Conservation (phyloP, 2,329 filamentous ascomycete species). For the Monosporascus sp. region DNA sequence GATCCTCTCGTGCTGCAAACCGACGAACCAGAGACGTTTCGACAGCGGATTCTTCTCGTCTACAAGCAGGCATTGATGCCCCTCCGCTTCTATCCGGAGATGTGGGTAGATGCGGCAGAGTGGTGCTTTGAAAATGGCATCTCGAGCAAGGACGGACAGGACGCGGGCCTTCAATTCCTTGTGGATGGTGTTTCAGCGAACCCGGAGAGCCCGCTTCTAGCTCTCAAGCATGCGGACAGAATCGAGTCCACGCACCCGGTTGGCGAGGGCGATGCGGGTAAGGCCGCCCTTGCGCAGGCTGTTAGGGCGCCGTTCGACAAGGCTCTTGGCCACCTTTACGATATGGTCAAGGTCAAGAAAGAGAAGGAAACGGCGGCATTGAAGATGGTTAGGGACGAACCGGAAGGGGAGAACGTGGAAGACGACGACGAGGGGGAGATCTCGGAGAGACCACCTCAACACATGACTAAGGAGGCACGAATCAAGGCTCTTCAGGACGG, state of each 20-base stretch:
- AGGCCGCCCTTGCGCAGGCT: conserved; percentile 69
- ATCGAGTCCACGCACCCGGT: conserved; percentile 73
- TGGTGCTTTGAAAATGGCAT: conserved; percentile 82
- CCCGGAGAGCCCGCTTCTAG: conserved; percentile 85
- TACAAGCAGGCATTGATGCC: conserved; percentile 95
- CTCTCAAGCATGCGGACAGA: conserved; percentile 83
- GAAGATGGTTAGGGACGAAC: conserved; percentile 36
- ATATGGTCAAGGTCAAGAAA: conserved; percentile 69
- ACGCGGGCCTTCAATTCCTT: conserved; percentile 68
- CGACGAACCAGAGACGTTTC: conserved; percentile 71
- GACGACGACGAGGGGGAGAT: conserved; percentile 49
- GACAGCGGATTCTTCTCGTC: conserved; percentile 76
- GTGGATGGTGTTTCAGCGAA: conserved; percentile 81
- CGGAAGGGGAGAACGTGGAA: conserved; percentile 27
- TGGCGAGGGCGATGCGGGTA: conserved; percentile 69
- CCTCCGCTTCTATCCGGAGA: conserved; percentile 87
- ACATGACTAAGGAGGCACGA: conserved; percentile 60
- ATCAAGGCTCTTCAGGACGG: conserved; percentile 58
- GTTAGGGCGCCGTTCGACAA: conserved; percentile 80
- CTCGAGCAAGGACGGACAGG: conserved; percentile 48
- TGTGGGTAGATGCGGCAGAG: conserved; percentile 92
- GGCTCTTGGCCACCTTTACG: conserved; percentile 82
- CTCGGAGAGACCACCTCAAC: conserved; percentile 32
- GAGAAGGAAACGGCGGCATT: conserved; percentile 56
- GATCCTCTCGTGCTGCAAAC: conserved; percentile 82